Base-by-base conservation (phyloP, 176 grass and related monocot genomes). In the Raddia distichophylla region DNA sequence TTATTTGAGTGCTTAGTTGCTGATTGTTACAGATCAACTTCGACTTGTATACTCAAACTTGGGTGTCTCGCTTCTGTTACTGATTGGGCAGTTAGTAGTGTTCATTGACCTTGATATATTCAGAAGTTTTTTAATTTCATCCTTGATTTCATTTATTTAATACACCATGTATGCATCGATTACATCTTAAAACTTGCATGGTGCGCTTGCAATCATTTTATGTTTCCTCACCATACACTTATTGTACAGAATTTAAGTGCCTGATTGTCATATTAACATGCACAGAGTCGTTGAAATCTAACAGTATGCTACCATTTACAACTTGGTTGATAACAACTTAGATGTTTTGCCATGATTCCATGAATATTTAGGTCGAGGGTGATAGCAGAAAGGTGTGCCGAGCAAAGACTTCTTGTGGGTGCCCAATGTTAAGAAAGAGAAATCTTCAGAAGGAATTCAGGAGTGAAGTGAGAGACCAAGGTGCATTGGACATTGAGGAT, bases 401-500 rank as follows among this genome's bases (percentile, higher is more conserved):
- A 66, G 54, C 71, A 80, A 98, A 94, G 71, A 46, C 51, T 37
- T 85, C 90, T 85, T 94, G 87, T 68, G 88, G 92, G 43, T 98
- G 92, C 13, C 92, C 92, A 54, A 98, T 94, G 92, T 84, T 98
- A 74, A 80, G 87, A 60, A 93, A 89, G 48, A 87, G 84, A 78
- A 87, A 69, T 70, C 67, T 94, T 15, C 92, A 87, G 57, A 93
- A 91, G 80, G 59, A 90, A 37, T 94, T 98, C 79, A 93, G 73
- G 73, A 93, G 44, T 11, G 74, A 91, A 93, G 88, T 89, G 14
- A 63, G 60, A 77, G 55, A 86, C 11, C 80, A 82, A 69, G 88
- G 75, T 86, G 85, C 92, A 83, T 81, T 91, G 73, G 95, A 98
- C 74, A 94, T 94, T 66, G 92, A 98, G 50, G 95, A 98, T 91